phyloP scores from a whole-genome alignment of 805 yeast genomes.

The Candida koratica region DNA sequence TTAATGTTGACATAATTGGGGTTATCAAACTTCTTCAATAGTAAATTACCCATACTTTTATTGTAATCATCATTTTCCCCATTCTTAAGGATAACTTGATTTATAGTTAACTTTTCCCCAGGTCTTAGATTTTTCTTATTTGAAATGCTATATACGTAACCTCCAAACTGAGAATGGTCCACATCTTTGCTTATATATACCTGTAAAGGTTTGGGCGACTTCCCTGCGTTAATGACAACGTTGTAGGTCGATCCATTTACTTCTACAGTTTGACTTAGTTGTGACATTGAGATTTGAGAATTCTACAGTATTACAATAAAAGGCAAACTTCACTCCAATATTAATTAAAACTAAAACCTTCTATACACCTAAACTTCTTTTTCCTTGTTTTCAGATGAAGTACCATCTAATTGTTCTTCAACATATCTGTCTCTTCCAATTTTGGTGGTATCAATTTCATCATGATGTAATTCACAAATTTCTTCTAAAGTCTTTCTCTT shows the following conservation, averaged over 20 bases:
- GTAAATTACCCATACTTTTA: conserved; percentile 13
- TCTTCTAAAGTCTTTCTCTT: conserved; percentile 88
- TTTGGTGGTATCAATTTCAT: conserved; percentile 55
- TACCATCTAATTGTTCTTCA: conserved; percentile 13
- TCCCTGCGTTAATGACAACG: conserved; percentile 6
- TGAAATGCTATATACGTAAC: conserved; percentile 14
- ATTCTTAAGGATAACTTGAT: conserved; percentile 9
- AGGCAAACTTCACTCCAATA: neutral
- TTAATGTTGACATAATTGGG: conserved; percentile 14
- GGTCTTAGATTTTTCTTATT: neutral
- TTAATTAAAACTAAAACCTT: too few relatives aligned
- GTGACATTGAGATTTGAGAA: neutral
- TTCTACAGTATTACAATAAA: neutral
- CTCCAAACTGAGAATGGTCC: conserved; percentile 12
- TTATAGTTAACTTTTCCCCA: conserved; percentile 1
- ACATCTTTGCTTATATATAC: conserved; percentile 11
- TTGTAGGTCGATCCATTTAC: conserved; percentile 11
- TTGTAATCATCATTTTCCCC: conserved; percentile 13
- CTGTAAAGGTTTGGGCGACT: conserved; percentile 11
- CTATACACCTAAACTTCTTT: conserved; percentile 8
- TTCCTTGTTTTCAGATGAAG: conserved; percentile 15
- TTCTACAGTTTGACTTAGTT: neutral
- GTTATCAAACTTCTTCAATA: conserved; percentile 11
- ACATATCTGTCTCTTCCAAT: conserved; percentile 37
- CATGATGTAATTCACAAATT: conserved; percentile 76